Base-by-base conservation (phyloP, 2,329 filamentous ascomycete genomes). In the Aspergillus texensis region DNA sequence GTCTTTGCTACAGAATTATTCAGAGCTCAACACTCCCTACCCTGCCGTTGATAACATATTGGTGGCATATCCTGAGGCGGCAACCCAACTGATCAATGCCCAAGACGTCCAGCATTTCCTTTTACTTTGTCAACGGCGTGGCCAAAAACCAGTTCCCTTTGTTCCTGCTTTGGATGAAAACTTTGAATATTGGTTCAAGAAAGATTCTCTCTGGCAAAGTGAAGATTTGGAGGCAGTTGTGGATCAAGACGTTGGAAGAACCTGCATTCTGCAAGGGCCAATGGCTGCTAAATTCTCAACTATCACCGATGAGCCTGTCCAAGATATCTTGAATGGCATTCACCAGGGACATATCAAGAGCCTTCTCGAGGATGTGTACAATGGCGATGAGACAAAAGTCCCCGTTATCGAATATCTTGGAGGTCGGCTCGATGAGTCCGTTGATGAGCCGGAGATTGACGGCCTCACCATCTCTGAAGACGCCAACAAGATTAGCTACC, bases 121-220 rank as follows among this genome's bases (percentile, higher is more conserved):
- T 60, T 85, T 96, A 39, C 89, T 99, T 50, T 98, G 94, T 85
- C 90, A 95, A 81, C 90, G 93, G 43, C 92, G 91, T 55, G 91
- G 90, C 46, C 95, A 99, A 84, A 99, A 99, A 86, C 95, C 95
- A 2, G 92, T 96, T 32, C 95, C 94, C 0, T 99, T 99, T 76
- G 94, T 99, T 34, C 95, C 95, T 6, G 85, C 91, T n/a, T 85
- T 99, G 26, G 95, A 99, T 72, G 93, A 96, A 67, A 97, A 94
- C 77, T 99, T 99, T 70, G 95, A 99, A 77, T 97, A 96, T 82
- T 99, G 93, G 84, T 99, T 99, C 90, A 99, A 99, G 89, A 99
- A 99, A 84, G 95, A 99, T 79, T 99, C 95, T 1, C 86, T 99
- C 9, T 99, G 95, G 95, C 95, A 99, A 81, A 98, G 95, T 1